Conservation (phyloP, 2,329 filamentous ascomycete species). For the Arthroderma sp. region DNA sequence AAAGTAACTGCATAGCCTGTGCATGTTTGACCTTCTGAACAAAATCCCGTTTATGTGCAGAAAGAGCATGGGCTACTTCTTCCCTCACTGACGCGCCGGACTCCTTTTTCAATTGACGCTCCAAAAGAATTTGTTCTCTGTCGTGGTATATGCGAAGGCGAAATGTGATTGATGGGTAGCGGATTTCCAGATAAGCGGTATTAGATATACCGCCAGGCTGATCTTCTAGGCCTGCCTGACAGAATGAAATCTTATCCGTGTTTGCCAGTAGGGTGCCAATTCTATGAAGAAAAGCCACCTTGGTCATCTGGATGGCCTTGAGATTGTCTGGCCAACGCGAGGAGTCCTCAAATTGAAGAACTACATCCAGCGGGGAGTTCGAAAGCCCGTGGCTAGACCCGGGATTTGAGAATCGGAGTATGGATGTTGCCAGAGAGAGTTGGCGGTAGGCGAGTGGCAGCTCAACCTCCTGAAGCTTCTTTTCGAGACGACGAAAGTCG, state of each 20-base stretch:
- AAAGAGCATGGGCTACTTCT: slow-evolving; percentile 55
- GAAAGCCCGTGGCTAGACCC: slow-evolving; percentile 16
- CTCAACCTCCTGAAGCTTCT: slow-evolving; percentile 62
- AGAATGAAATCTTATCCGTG: slow-evolving; percentile 46
- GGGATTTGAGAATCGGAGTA: slow-evolving; percentile 57
- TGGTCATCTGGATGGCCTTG: slow-evolving; percentile 80
- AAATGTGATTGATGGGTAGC: slow-evolving; percentile 60
- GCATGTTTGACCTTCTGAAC: slow-evolving; percentile 63
- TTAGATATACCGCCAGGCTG: slow-evolving; percentile 56
- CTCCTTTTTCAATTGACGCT: slow-evolving; percentile 61
- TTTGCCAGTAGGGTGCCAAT: slow-evolving; percentile 60
- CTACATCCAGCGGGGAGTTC: slow-evolving; percentile 53
- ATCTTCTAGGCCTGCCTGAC: slow-evolving; percentile 71
- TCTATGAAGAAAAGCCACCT: slow-evolving; percentile 70
- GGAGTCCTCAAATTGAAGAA: slow-evolving; percentile 86
- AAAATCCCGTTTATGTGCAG: slow-evolving; percentile 58
- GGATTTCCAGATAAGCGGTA: slow-evolving; percentile 67
- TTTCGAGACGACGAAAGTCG: slow-evolving; percentile 60
- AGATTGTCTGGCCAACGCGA: slow-evolving; percentile 88
- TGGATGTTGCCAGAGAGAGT: slow-evolving; percentile 57
- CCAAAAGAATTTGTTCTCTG: slow-evolving; percentile 66
- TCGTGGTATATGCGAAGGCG: slow-evolving; percentile 82
- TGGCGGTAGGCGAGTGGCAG: slow-evolving; percentile 78
- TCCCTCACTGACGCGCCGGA: slow-evolving; percentile 53
- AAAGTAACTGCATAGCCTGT: slow-evolving; percentile 66